phyloP scores from a whole-genome alignment of 179 eudicot genomes.

The Silene vulgaris region DNA sequence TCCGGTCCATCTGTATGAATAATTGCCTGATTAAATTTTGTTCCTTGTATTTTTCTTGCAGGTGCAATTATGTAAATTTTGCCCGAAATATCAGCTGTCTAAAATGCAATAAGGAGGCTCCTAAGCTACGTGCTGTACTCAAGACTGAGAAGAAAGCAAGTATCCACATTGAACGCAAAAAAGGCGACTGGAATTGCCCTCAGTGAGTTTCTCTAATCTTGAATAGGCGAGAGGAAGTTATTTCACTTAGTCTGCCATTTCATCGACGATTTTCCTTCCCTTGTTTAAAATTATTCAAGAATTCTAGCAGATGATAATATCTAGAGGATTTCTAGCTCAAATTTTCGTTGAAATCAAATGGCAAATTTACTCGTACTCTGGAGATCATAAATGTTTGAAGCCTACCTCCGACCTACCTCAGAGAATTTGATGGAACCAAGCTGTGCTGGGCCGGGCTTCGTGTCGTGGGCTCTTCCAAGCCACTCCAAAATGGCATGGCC shows the following conservation, averaged over 20 bases:
- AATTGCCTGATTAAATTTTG: too few relatives aligned
- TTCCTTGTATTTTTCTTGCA: constrained; percentile 29
- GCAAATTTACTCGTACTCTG: not conserved
- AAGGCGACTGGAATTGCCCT: constrained; percentile 91
- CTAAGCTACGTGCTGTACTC: constrained; percentile 15
- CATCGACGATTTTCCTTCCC: not conserved
- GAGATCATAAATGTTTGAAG: too few relatives aligned
- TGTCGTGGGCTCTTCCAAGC: too few relatives aligned
- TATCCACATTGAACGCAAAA: constrained; percentile 26
- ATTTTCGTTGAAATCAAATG: not conserved
- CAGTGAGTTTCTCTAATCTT: constrained; percentile 44
- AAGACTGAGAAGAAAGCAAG: constrained; percentile 19
- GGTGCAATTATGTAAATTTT: constrained; percentile 74
- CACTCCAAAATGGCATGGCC: too few relatives aligned
- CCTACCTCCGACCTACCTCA: too few relatives aligned
- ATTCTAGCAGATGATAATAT: not conserved
- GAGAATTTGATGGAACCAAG: too few relatives aligned
- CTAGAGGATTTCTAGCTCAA: not conserved
- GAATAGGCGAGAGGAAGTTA: not conserved
- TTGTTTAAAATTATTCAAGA: not conserved
- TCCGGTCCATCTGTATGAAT: too few relatives aligned
- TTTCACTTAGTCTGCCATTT: not conserved
- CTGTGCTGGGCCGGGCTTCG: too few relatives aligned
- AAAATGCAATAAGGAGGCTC: constrained; percentile 54
- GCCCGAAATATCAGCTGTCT: constrained; percentile 52